These are phyloP conservation scores for Potentilla sterilis DNA, from an alignment of 306 rosid genomes.

Conservation along the genomic window DNA sequence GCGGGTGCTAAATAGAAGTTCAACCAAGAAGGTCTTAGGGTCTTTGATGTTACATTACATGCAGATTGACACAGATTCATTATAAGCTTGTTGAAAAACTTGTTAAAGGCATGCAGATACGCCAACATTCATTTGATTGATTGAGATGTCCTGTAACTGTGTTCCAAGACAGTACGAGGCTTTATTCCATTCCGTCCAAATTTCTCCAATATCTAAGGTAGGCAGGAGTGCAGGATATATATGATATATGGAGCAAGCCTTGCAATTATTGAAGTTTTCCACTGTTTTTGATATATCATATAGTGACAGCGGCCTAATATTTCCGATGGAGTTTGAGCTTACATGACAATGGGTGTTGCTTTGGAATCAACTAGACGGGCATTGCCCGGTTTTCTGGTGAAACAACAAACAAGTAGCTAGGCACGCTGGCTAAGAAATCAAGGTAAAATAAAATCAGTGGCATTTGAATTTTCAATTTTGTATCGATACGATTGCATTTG, in stretches of 20 bases:
- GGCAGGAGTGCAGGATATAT: too few relatives aligned
- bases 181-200: not conserved
- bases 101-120: not conserved
- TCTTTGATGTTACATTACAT: not conserved
- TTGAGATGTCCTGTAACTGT: not conserved
- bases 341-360: not conserved
- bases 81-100: not conserved
- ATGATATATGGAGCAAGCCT: not conserved
- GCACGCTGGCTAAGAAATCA: not conserved
- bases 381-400: not conserved
- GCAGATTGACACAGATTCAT: conserved; percentile 1
- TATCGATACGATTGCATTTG: not conserved
- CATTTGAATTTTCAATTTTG: not conserved
- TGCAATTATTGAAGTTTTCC: not conserved
- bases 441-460: not conserved
- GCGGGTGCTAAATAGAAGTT: not conserved
- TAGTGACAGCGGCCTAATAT: not conserved
- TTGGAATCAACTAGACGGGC: not conserved
- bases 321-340: not conserved
- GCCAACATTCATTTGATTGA: not conserved
- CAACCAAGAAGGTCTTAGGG: not conserved
- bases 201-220: not conserved
- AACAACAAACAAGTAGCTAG: not conserved
- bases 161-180: not conserved
- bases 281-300: not conserved